phyloP scores from a whole-genome alignment of 108 stramenopile genomes.

The Schizochytrium sp. region DNA sequence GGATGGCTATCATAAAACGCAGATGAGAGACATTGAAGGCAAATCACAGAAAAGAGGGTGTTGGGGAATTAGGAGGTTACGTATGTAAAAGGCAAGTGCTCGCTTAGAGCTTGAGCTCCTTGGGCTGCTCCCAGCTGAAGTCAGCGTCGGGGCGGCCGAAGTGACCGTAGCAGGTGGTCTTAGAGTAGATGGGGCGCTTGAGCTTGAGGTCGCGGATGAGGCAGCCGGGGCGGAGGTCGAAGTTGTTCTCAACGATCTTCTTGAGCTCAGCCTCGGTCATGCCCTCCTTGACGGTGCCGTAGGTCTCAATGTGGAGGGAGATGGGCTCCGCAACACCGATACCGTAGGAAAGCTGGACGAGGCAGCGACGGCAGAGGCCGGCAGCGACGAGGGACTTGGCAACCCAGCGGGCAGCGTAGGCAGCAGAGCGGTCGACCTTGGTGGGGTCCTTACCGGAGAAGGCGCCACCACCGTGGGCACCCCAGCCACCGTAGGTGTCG shows the following conservation, averaged over 20 bases:
- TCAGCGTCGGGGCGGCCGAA: slow-evolving; percentile 84
- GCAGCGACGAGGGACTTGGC: slow-evolving; percentile 81
- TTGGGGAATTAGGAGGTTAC: too few species aligned
- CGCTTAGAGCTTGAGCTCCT: slow-evolving; percentile 83
- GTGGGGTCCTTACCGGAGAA: slow-evolving; percentile 84
- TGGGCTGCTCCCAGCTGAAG: slow-evolving; percentile 93
- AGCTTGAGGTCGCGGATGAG: slow-evolving; percentile 77
- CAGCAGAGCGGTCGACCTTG: slow-evolving; percentile 81
- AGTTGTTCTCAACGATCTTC: slow-evolving; percentile 79
- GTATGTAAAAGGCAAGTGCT: neutral
- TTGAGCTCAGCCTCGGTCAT: slow-evolving; percentile 74
- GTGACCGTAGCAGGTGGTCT: slow-evolving; percentile 81
- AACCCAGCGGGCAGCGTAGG: slow-evolving; percentile 82
- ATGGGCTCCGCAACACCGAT: slow-evolving; percentile 79
- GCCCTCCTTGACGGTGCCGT: slow-evolving; percentile 77
- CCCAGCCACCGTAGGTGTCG: slow-evolving; percentile 84
- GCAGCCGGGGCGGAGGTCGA: slow-evolving; percentile 78
- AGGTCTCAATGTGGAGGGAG: slow-evolving; percentile 78
- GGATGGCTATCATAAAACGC: too few species aligned
- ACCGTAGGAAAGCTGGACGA: slow-evolving; percentile 82
- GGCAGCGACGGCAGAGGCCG: slow-evolving; percentile 76
- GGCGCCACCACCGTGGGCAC: slow-evolving; percentile 82
- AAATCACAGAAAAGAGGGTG: too few species aligned
- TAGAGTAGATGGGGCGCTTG: slow-evolving; percentile 73
- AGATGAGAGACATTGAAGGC: too few species aligned